Percentiles rank a stretch among this genome's conserved stretches.
Evolutionary conservation across 2,329 filamentous ascomycete species (phyloP).

Genomic region (Ophiosphaerella herpotricha): DNA sequence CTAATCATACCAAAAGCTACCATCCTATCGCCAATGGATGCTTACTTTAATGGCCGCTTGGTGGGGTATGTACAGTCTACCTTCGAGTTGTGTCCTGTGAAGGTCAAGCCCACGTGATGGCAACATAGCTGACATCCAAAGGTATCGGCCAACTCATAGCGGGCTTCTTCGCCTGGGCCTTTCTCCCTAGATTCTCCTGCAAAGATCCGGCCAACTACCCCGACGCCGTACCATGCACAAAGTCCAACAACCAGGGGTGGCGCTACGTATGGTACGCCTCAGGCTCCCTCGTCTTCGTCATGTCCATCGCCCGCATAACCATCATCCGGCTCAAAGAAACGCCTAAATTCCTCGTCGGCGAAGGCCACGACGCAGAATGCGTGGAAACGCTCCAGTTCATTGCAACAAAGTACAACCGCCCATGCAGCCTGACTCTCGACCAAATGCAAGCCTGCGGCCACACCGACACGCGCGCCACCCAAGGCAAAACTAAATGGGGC

Average conservation of each 20-base stretch:
- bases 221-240: conserved; percentile 53
- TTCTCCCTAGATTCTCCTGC: conserved; percentile 57
- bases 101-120: too few relatives aligned
- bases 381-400: conserved; percentile 56
- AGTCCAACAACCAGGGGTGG: conserved; percentile 61
- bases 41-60: conserved; percentile 65
- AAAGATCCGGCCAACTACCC: conserved; percentile 35
- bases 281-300: conserved; percentile 59
- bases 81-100: not conserved
- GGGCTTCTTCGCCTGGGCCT: conserved; percentile 61
- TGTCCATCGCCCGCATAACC: conserved; percentile 58
- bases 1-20: not conserved
- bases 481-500: conserved; percentile 42
- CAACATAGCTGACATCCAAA: conserved; percentile 6
- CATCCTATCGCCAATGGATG: conserved; percentile 64
- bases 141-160: conserved; percentile 56
- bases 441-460: conserved; percentile 54
- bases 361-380: conserved; percentile 58
- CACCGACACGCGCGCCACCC: conserved; percentile 22
- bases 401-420: conserved; percentile 58
- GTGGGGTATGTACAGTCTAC: conserved; percentile 49
- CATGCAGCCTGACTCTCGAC: conserved; percentile 58
- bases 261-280: conserved; percentile 61
- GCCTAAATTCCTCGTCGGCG: conserved; percentile 60
- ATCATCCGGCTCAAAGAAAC: conserved; percentile 61